Percentiles rank a stretch among this genome's conserved stretches.
phyloP scores from a whole-genome alignment of 805 yeast species.

The Dipodascus geniculatus region DNA sequence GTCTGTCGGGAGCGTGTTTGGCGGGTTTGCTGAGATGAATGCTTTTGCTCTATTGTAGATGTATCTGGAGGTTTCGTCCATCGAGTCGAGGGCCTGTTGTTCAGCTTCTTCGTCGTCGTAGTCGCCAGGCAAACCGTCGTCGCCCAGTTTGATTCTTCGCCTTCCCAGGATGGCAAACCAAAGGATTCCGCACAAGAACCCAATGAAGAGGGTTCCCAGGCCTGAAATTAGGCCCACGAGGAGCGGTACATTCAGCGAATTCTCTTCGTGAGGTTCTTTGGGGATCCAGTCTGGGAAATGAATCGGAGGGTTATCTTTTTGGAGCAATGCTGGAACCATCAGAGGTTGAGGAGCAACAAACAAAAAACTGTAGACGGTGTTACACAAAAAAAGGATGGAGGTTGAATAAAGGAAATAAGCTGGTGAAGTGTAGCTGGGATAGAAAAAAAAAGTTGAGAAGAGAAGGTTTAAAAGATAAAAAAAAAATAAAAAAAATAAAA shows the following conservation, averaged over 20 bases:
- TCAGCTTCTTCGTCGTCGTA: constrained; percentile 54
- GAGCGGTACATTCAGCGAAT: constrained; percentile 25
- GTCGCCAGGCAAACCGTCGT: constrained; percentile 40
- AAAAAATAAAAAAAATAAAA: too few species aligned
- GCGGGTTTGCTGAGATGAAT: constrained; percentile 32
- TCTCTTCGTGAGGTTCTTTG: constrained; percentile 3
- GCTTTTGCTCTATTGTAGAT: constrained; percentile 52
- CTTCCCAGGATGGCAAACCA: constrained; percentile 25
- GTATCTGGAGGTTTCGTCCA: constrained; percentile 41
- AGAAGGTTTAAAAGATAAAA: background rate
- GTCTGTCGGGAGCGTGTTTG: constrained; percentile 32
- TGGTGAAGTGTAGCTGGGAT: too few species aligned
- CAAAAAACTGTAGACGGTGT: too few species aligned
- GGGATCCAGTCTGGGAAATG: background rate
- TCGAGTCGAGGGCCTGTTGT: constrained; percentile 50
- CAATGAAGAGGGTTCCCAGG: constrained; percentile 27
- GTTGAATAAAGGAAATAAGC: too few species aligned
- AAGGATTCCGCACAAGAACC: constrained; percentile 19
- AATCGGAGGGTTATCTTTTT: background rate
- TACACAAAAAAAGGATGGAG: too few species aligned
- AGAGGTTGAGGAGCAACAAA: background rate
- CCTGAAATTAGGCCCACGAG: constrained; percentile 29
- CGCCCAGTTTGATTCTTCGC: constrained; percentile 25
- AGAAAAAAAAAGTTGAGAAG: background rate
- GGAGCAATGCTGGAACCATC: background rate